Conservation (phyloP, 345 rosid genomes). For the Aquilaria yunnanensis region DNA sequence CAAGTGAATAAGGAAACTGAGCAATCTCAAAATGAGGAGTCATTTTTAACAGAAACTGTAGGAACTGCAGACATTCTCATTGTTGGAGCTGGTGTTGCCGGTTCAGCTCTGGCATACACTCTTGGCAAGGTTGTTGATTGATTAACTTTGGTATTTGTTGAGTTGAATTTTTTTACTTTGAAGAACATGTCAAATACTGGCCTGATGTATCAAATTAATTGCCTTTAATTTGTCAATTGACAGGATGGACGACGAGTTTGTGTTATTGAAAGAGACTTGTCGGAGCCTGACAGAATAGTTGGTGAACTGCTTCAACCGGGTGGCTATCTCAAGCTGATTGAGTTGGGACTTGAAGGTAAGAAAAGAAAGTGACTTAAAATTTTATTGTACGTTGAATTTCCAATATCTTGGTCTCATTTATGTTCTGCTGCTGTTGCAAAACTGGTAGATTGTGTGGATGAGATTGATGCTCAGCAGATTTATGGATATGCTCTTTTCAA, state of each 20-base stretch:
- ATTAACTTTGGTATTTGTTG: neutral
- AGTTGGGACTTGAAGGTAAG: conserved; percentile 52
- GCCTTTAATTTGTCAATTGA: neutral
- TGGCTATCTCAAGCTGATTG: conserved; percentile 48
- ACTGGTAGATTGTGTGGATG: conserved; percentile 36
- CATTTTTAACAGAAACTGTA: neutral
- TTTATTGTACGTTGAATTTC: neutral
- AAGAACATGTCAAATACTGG: too few species aligned
- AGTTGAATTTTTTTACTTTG: neutral
- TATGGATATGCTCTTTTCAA: conserved; percentile 42
- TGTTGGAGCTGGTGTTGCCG: conserved; percentile 47
- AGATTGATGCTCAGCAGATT: conserved; percentile 41
- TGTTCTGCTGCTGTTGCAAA: neutral
- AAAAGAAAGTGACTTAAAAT: neutral
- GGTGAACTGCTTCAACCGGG: conserved; percentile 66
- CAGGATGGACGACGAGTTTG: conserved; percentile 54
- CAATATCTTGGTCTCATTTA: neutral
- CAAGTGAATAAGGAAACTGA: neutral
- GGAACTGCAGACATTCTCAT: conserved; percentile 25
- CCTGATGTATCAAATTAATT: neutral
- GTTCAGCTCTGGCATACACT: conserved; percentile 54
- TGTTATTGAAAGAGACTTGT: conserved; percentile 55
- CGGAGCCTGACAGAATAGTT: conserved; percentile 47
- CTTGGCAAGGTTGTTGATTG: conserved; percentile 18
- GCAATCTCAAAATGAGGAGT: neutral